phyloP scores from a whole-genome alignment of 2,329 filamentous ascomycete genomes.

The Cordyceps fumosorosea region DNA sequence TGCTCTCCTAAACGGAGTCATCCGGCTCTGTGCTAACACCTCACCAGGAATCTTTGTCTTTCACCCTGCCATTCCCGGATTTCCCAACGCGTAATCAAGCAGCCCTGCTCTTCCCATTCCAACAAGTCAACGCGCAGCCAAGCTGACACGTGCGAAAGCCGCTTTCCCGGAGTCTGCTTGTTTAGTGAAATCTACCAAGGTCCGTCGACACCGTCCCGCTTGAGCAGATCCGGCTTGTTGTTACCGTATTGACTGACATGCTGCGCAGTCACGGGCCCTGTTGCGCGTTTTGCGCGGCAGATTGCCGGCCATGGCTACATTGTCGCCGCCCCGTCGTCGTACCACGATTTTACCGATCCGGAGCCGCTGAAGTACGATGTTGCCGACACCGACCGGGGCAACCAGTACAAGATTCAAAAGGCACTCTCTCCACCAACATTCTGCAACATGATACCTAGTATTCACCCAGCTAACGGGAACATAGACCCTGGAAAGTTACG shows the following conservation, averaged over 20 bases:
- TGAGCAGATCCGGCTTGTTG: not conserved
- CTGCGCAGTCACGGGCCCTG: conserved; percentile 72
- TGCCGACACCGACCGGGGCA: conserved; percentile 80
- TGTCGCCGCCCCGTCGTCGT: conserved; percentile 81
- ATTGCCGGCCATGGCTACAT: conserved; percentile 93
- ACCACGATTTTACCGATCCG: conserved; percentile 87
- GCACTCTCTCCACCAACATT: conserved; percentile 28
- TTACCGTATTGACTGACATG: not conserved
- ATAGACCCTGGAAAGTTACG: conserved; percentile 77
- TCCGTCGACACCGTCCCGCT: conserved; percentile 27
- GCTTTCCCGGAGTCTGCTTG: conserved; percentile 78
- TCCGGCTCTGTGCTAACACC: not conserved
- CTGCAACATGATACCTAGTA: not conserved
- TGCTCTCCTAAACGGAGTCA: not conserved
- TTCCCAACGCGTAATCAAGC: conserved; percentile 67
- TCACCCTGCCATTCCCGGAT: conserved; percentile 76
- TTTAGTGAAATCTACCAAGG: conserved; percentile 97
- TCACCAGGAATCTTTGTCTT: conserved; percentile 76
- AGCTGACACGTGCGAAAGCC: conserved; percentile 28
- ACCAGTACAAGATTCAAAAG: conserved; percentile 79
- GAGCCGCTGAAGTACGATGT: conserved; percentile 80
- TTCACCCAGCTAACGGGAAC: not conserved
- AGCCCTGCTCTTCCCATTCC: not conserved
- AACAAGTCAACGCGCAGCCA: not conserved
- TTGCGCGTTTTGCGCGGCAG: conserved; percentile 81